Conservation (phyloP, 768 basidiomycete genomes). For the Coprinopsis strossmayeri region DNA sequence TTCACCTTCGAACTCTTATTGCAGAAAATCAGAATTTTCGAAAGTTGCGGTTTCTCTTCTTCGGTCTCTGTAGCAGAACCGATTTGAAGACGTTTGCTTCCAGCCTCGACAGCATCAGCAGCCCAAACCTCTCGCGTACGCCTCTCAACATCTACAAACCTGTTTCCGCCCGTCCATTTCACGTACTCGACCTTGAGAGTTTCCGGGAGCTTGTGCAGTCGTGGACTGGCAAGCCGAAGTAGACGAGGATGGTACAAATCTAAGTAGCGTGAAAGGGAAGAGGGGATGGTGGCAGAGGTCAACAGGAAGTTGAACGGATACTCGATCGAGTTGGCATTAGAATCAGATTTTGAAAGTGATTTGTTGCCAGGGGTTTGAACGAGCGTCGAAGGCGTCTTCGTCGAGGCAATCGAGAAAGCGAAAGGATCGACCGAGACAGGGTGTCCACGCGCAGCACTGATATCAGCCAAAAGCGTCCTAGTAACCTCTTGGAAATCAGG, state of each 20-base stretch:
- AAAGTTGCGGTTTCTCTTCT: constrained; percentile 24
- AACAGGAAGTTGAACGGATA: constrained; percentile 81
- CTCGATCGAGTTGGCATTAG: constrained; percentile 24
- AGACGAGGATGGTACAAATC: constrained; percentile 54
- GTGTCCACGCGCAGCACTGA: constrained; percentile 54
- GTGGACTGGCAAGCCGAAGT: constrained; percentile 73
- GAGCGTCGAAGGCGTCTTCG: constrained; percentile 11
- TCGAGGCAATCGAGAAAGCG: constrained; percentile 16
- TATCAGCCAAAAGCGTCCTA: constrained; percentile 59
- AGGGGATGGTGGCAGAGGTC: constrained; percentile 83
- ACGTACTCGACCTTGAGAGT: constrained; percentile 68
- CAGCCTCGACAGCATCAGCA: constrained; percentile 40
- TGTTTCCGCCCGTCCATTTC: constrained; percentile 73
- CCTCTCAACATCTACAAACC: constrained; percentile 71
- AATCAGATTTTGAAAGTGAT: neutral
- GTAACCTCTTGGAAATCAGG: constrained; percentile 79
- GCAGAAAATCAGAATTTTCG: constrained; percentile 78
- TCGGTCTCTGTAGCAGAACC: constrained; percentile 2
- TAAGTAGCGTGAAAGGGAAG: constrained; percentile 61
- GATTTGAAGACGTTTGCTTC: constrained; percentile 9
- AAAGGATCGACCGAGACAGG: constrained; percentile 28
- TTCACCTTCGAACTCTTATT: constrained; percentile 69
- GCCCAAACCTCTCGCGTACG: constrained; percentile 73
- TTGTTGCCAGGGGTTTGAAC: constrained; percentile 3
- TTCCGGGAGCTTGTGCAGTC: constrained; percentile 71